phyloP scores from a whole-genome alignment of 345 rosid genomes.

The Euphorbia pulcherrima region DNA sequence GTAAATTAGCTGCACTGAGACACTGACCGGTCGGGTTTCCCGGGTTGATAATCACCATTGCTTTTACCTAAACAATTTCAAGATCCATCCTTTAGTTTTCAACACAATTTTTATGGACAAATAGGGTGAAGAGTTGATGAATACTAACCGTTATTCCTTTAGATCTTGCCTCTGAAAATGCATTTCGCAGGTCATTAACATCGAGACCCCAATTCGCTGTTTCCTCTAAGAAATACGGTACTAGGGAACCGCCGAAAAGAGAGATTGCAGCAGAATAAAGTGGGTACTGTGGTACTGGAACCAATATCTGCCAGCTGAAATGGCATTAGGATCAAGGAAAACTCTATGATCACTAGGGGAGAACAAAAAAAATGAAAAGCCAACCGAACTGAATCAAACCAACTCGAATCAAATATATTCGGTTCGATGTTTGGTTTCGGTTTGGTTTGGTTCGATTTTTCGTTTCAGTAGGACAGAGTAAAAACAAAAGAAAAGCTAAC shows the following conservation, averaged over 20 bases:
- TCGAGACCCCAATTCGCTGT: conserved; percentile 98
- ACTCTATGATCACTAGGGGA: neutral
- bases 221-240: conserved; percentile 89
- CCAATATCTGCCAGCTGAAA: conserved; percentile 55
- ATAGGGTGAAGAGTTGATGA: conserved; percentile 21
- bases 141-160: conserved; percentile 79
- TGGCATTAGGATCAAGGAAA: conserved; percentile 11
- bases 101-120: no score
- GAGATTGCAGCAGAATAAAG: conserved; percentile 94
- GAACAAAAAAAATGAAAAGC: no score
- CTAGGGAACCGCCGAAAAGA: conserved; percentile 86
- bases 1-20: conserved; percentile 82
- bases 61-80: conserved; percentile 74
- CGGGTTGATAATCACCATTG: conserved; percentile 98
- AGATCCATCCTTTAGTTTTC: no score
- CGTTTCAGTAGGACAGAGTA: no score
- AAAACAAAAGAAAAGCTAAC: no score
- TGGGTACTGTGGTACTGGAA: conserved; percentile 98
- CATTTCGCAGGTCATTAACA: conserved; percentile 60
- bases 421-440: no score
- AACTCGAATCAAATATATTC: no score
- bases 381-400: no score
- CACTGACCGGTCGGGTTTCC: conserved; percentile 99
- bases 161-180: conserved; percentile 73
- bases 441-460: no score